A percentile compares a stretch with the other conserved stretches of the same genome.
Conservation (phyloP, 192 early-diverging fungal genomes). For the Podila epicladia region DNA sequence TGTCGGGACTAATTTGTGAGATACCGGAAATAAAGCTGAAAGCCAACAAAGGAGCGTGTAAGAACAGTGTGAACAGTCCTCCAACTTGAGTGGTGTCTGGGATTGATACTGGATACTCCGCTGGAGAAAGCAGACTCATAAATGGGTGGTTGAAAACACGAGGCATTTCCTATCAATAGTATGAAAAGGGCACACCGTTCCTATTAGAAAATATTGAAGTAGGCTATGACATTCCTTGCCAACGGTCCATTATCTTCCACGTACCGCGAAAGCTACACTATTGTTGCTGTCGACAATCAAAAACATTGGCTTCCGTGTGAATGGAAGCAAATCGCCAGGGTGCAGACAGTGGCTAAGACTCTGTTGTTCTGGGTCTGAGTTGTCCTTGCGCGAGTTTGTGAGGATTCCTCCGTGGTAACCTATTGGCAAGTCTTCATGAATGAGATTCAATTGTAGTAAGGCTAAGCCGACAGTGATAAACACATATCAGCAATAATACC, state of each 20-base stretch:
- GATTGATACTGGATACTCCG: slow-evolving; percentile 83
- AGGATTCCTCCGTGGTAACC: slow-evolving; percentile 82
- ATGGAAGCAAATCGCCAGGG: slow-evolving; percentile 92
- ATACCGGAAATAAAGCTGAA: slow-evolving; percentile 86
- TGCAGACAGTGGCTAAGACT: slow-evolving; percentile 79
- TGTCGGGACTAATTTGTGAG: slow-evolving; percentile 63
- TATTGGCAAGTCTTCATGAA: slow-evolving; percentile 10
- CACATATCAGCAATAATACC: slow-evolving; percentile 35
- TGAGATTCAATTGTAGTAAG: not conserved
- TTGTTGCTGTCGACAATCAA: slow-evolving; percentile 94
- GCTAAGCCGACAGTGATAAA: slow-evolving; percentile 1
- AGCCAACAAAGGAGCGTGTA: slow-evolving; percentile 90
- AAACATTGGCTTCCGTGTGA: slow-evolving; percentile 95
- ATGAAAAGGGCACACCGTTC: not conserved
- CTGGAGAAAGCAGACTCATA: slow-evolving; percentile 90
- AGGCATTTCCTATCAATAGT: slow-evolving; percentile 71
- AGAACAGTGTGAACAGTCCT: slow-evolving; percentile 93
- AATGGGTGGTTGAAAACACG: slow-evolving; percentile 89
- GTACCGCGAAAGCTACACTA: slow-evolving; percentile 83
- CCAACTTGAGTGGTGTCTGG: slow-evolving; percentile 80
- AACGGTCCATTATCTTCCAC: not conserved
- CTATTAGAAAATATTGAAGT: not conserved
- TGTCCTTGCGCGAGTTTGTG: slow-evolving; percentile 78
- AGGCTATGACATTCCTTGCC: too few species aligned
- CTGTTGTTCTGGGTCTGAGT: slow-evolving; percentile 53